Conservation (phyloP, 441 rosid genomes). For the Pelargonium myrrhifolium region DNA sequence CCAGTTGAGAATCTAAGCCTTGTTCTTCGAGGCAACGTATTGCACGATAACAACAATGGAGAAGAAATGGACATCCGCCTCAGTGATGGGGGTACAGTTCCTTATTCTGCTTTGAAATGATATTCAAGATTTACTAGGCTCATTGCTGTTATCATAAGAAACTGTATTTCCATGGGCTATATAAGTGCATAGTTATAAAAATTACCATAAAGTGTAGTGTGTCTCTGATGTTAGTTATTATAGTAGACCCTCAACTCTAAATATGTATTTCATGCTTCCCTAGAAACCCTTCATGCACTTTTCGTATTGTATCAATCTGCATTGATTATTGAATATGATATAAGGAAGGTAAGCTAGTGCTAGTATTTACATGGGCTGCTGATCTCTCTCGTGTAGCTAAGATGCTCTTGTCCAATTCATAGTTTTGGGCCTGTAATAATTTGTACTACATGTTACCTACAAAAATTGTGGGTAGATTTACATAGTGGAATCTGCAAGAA, state of each 20-base stretch:
- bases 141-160: no score
- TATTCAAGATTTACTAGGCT: no score
- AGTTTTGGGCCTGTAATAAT: no score
- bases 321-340: neutral
- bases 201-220: neutral
- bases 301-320: neutral
- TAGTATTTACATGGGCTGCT: no score
- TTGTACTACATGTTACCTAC: no score
- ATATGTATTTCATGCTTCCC: neutral
- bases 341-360: no score
- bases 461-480: no score
- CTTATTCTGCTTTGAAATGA: neutral
- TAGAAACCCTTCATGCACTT: neutral
- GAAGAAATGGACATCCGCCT: constrained; percentile 45
- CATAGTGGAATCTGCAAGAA: no score
- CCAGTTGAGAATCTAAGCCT: constrained; percentile 58
- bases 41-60: constrained; percentile 55
- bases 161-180: no score
- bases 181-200: neutral
- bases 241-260: neutral
- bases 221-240: neutral
- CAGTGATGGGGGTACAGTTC: constrained; percentile 36
- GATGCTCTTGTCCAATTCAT: no score
- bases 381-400: no score
- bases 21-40: constrained; percentile 55